A percentile compares a stretch with the other conserved stretches of the same genome.
Conservation (phyloP, 306 rosid genomes). For the Corylus avellana region DNA sequence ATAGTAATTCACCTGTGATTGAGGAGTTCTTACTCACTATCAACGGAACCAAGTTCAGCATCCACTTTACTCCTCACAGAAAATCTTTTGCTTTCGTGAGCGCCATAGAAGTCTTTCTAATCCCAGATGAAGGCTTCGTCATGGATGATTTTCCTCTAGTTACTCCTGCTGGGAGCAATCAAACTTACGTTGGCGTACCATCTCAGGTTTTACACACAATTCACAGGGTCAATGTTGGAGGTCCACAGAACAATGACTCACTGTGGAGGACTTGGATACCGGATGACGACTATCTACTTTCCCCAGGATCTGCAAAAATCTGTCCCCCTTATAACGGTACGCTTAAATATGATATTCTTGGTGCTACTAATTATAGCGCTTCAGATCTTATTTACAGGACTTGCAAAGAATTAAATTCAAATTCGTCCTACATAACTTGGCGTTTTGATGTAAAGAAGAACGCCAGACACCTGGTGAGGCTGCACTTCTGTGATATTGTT, state of each 20-base stretch:
- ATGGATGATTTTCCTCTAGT: fast-evolving
- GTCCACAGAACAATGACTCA: neutral
- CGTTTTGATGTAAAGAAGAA: conserved; percentile 30
- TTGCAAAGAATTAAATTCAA: neutral
- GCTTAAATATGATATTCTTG: neutral
- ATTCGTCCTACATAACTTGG: conserved; percentile 29
- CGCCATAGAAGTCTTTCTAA: conserved; percentile 48
- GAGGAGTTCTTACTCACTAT: conserved; percentile 36
- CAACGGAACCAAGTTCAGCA: neutral
- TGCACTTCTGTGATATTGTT: conserved; percentile 41
- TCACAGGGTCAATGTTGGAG: conserved; percentile 46
- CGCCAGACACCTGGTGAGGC: conserved; percentile 29
- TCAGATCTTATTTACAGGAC: too few relatives aligned
- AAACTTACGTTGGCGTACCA: neutral
- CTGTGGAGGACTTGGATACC: conserved; percentile 38
- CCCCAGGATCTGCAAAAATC: neutral
- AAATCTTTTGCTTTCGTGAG: conserved; percentile 45
- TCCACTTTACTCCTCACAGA: conserved; percentile 30
- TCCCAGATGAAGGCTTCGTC: conserved; percentile 20
- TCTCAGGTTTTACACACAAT: conserved; percentile 18
- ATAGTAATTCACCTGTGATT: neutral
- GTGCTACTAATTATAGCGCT: too few relatives aligned
- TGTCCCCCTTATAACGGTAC: fast-evolving
- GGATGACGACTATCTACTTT: conserved; percentile 30
- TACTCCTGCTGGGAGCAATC: neutral